A percentile compares a stretch with the other conserved stretches of the same genome.
These are phyloP conservation scores for Trichoderma virens DNA, from an alignment of 495 filamentous ascomycete genomes.

Conservation along the genomic window DNA sequence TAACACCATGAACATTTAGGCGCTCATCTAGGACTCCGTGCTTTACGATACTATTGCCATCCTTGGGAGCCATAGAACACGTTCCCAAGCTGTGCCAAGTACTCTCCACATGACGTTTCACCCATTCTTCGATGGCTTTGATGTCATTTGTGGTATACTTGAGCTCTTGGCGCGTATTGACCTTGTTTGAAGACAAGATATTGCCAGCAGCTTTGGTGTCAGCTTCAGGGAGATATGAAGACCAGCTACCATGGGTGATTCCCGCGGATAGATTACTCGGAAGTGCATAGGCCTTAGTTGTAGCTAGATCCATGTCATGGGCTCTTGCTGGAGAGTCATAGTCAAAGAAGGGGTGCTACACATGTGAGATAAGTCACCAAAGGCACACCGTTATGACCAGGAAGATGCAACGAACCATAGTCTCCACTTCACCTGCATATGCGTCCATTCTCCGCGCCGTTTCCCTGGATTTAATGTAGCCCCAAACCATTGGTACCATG, in stretches of 20 bases:
- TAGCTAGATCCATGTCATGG: constrained; percentile 63
- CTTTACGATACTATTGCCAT: constrained; percentile 73
- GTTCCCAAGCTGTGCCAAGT: constrained; percentile 70
- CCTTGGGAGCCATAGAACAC: constrained; percentile 72
- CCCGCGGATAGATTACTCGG: constrained; percentile 66
- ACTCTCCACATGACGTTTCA: constrained; percentile 67
- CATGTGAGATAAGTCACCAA: background rate
- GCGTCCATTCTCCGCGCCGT: constrained; percentile 69
- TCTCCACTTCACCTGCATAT: constrained; percentile 69
- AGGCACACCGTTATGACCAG: background rate
- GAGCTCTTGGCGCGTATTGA: constrained; percentile 52
- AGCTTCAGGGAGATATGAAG: constrained; percentile 27
- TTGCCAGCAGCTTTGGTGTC: constrained; percentile 40
- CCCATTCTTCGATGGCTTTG: constrained; percentile 66
- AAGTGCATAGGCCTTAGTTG: constrained; percentile 67
- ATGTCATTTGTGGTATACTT: constrained; percentile 63
- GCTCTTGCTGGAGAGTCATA: constrained; percentile 61
- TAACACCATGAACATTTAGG: constrained; percentile 72
- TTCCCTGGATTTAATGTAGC: constrained; percentile 80
- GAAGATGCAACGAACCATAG: constrained; percentile 28
- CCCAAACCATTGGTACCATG: constrained; percentile 80
- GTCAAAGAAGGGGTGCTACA: constrained; percentile 52
- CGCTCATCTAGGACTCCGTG: constrained; percentile 75
- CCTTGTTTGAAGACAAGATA: constrained; percentile 43
- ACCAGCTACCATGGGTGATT: constrained; percentile 51